Evolutionary conservation across 345 rosid species (phyloP), one percentile per base, ranked within the genome.

Genomic region (Aethionema arabicum): DNA sequence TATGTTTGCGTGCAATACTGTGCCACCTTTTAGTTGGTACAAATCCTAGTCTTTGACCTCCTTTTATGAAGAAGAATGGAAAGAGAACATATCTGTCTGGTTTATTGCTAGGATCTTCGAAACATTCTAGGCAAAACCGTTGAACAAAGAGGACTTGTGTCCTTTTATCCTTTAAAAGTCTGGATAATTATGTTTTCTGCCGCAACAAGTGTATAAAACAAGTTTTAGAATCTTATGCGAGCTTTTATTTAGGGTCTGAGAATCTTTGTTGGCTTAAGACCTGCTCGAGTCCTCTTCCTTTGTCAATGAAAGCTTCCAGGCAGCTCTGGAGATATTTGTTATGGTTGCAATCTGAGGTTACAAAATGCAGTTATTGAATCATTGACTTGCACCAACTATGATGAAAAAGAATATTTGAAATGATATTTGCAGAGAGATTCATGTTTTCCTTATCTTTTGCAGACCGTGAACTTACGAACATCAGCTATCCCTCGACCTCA

Each of bases 401-500:
- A 33, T 51, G 47, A 12, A 30, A 36, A 39, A 79, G 33, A 27
- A n/a, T 32, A 36, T 46, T 31, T 66, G 31, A 38, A 59, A 14
- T 58, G 37, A 5, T 32, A 36, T 50, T 48, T 33, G 56, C 52
- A 44, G 29, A 45, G 38, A 37, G 12, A 75, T 44, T 70, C 39
- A 54, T 67, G 13, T 59, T 71, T 47, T 51, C 42, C 56, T 46
- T 47, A 79, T 59, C 15, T 70, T 66, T 83, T 72, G 81, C 83
- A 93, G 97, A 90, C 87, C 59, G 99, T 93, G 53, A 73, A 90
- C 70, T 77, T 93, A 61, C 79, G 83, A 70, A 90, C 87, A 49
- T 53, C 73, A 42, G 52, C 69, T 4, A 57, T 79, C 56, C 81
- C 87, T 64, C 84, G 78, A 16, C 91, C 85, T 61, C 62, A 69